Percentiles rank a stretch among this genome's conserved stretches.
Conservation (phyloP, 768 basidiomycete genomes). For the Russula foetens region DNA sequence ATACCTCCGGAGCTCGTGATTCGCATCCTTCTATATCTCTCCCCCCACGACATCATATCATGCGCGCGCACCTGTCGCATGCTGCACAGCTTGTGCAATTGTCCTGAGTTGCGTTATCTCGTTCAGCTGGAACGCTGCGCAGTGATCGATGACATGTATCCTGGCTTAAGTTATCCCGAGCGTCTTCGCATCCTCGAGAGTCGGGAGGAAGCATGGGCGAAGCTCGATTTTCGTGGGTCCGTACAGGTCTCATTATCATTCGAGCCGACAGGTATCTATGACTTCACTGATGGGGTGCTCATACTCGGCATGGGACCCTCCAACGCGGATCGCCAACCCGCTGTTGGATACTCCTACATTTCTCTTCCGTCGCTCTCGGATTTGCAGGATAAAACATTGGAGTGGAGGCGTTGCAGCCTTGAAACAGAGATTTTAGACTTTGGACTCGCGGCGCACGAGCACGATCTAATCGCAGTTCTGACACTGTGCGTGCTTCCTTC, state of each 20-base stretch:
- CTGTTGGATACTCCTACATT: constrained; percentile 11
- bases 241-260: constrained; percentile 8
- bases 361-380: constrained; percentile 6
- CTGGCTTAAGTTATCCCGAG: constrained; percentile 5
- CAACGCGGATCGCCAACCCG: background rate
- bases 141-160: constrained; percentile 5
- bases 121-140: too few relatives aligned
- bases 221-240: background rate
- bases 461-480: constrained; percentile 12
- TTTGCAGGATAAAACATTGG: background rate
- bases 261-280: constrained; percentile 17
- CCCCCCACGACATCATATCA: too few relatives aligned
- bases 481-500: constrained; percentile 6
- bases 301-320: constrained; percentile 10
- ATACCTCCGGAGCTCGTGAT: too few relatives aligned
- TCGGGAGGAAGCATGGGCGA: too few relatives aligned
- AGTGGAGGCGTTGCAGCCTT: background rate
- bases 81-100: too few relatives aligned
- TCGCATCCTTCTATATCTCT: too few relatives aligned
- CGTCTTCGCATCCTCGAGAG: constrained; percentile 9
- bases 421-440: constrained; percentile 9
- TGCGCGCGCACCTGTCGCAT: too few relatives aligned
- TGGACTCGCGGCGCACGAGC: too few relatives aligned
- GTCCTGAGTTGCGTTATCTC: constrained; percentile 3
- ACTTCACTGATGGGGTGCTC: constrained; percentile 20